Evolutionary conservation across 306 rosid genomes (phyloP).

Genomic region (Argentina anserina): DNA sequence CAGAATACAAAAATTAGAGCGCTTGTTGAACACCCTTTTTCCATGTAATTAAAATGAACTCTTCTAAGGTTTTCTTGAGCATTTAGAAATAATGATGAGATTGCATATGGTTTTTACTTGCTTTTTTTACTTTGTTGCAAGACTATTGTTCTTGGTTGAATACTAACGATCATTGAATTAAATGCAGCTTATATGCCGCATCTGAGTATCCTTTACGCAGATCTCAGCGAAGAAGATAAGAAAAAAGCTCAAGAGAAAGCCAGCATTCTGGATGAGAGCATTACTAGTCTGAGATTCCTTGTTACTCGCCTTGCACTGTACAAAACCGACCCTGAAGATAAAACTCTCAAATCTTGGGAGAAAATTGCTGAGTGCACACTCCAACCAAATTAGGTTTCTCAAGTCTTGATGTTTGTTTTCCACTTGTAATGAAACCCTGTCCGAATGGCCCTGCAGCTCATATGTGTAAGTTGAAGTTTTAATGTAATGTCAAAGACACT

Average conservation of each 20-base stretch:
- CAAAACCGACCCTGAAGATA: slow-evolving; percentile 72
- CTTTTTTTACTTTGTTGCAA: background rate
- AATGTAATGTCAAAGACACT: background rate
- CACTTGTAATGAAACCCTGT: background rate
- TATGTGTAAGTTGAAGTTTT: background rate
- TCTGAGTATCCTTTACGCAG: slow-evolving; percentile 69
- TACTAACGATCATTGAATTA: background rate
- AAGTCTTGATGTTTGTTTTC: background rate
- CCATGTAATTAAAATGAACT: background rate
- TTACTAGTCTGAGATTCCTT: slow-evolving; percentile 52
- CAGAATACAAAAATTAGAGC: too few relatives aligned
- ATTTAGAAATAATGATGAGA: background rate
- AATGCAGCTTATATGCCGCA: slow-evolving; percentile 81
- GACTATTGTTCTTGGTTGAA: background rate
- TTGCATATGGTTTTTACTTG: background rate
- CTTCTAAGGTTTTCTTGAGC: background rate
- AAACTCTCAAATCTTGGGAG: slow-evolving; percentile 77
- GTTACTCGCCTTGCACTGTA: slow-evolving; percentile 65
- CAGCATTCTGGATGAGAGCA: slow-evolving; percentile 42
- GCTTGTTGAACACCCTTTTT: too few relatives aligned
- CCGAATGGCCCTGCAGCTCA: background rate
- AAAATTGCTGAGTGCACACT: slow-evolving; percentile 66
- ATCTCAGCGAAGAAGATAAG: slow-evolving; percentile 73
- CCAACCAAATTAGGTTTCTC: slow-evolving; percentile 23
- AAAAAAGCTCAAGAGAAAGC: slow-evolving; percentile 54